Evolutionary conservation across 768 basidiomycete species (phyloP).

Genomic region (Sporobolomyces pararoseus): DNA sequence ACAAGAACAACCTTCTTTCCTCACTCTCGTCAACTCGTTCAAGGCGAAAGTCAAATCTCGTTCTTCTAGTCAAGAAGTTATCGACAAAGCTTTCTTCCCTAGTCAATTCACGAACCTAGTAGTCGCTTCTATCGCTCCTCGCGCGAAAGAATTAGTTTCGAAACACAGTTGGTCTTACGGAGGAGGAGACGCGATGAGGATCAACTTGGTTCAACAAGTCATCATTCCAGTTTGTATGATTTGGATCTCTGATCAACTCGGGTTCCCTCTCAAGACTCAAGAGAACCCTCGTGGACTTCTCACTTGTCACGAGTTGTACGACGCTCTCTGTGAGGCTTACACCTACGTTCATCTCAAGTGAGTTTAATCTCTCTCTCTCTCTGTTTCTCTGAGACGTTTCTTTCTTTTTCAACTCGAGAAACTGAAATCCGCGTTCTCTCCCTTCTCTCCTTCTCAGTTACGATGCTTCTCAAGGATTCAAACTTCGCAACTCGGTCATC

Average conservation of each 20-base stretch:
- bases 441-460: too few species aligned
- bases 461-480: slow-evolving; percentile 23
- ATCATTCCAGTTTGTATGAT: slow-evolving; percentile 60
- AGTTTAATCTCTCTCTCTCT: not conserved
- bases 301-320: slow-evolving; percentile 21
- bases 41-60: not conserved
- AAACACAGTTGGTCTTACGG: slow-evolving; percentile 40
- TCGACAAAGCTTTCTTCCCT: slow-evolving; percentile 8
- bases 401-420: not conserved
- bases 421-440: too few species aligned
- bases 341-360: slow-evolving; percentile 28
- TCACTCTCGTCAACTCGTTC: not conserved
- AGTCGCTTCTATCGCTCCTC: not conserved
- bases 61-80: not conserved
- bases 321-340: slow-evolving; percentile 19
- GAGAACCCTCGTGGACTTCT: slow-evolving; percentile 26
- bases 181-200: slow-evolving; percentile 45
- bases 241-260: slow-evolving; percentile 19
- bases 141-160: not conserved
- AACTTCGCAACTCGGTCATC: slow-evolving; percentile 21
- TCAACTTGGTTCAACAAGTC: slow-evolving; percentile 67
- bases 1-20: slow-evolving; percentile 10
- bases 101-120: slow-evolving; percentile 5
- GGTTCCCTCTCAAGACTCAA: slow-evolving; percentile 32
- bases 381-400: not conserved